phyloP scores from a whole-genome alignment of 768 basidiomycete species.

The Lyophyllum semitale region DNA sequence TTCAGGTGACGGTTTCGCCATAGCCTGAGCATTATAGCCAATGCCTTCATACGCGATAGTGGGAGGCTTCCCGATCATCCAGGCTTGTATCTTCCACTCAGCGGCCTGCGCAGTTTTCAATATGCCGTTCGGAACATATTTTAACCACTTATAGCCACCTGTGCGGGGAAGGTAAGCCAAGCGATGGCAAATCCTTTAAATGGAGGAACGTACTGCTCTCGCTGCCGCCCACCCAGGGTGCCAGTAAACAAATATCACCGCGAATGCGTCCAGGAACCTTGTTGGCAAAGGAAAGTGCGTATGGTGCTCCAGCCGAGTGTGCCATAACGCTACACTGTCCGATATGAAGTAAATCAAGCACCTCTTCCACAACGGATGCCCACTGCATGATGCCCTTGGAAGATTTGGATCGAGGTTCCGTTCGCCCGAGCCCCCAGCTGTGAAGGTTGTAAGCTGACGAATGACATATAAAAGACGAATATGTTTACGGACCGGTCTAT shows the following conservation, averaged over 20 bases:
- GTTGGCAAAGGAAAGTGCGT: constrained; percentile 87
- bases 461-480: constrained; percentile 6
- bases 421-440: constrained; percentile 93
- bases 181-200: not conserved
- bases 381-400: constrained; percentile 86
- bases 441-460: constrained; percentile 12
- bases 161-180: constrained; percentile 6
- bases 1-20: constrained; percentile 21
- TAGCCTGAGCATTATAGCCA: constrained; percentile 62
- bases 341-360: constrained; percentile 79
- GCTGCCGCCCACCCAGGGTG: constrained; percentile 94
- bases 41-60: constrained; percentile 84
- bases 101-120: constrained; percentile 95
- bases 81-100: constrained; percentile 95
- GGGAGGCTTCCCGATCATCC: constrained; percentile 97
- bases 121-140: constrained; percentile 91
- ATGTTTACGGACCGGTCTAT: constrained; percentile 73
- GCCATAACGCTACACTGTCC: constrained; percentile 87
- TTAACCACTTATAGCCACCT: constrained; percentile 95
- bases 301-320: constrained; percentile 94
- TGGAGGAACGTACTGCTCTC: constrained; percentile 70
- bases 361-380: constrained; percentile 88
- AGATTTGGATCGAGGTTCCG: constrained; percentile 67
- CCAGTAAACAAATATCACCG: constrained; percentile 86
- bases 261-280: constrained; percentile 71